Conservation (phyloP, 2,329 filamentous ascomycete species). For the Ophiosphaerella herpotricha region DNA sequence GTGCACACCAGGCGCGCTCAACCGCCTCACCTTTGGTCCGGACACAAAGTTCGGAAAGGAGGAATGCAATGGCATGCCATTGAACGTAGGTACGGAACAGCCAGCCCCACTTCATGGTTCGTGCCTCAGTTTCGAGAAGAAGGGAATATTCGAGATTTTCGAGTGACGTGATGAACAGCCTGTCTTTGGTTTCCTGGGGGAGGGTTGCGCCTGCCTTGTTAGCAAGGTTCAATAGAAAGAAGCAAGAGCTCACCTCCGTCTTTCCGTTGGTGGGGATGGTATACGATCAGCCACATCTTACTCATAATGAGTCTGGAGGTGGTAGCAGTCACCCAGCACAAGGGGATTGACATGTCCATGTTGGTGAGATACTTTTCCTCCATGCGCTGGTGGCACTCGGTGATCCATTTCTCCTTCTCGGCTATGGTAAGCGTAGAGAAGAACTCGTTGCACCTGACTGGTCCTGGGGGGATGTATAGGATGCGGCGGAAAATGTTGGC, state of each 20-base stretch:
- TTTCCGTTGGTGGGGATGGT: slow-evolving; percentile 71
- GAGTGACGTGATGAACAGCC: slow-evolving; percentile 71
- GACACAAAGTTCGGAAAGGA: slow-evolving; percentile 63
- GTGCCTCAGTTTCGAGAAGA: slow-evolving; percentile 66
- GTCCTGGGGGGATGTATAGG: slow-evolving; percentile 51
- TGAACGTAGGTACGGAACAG: slow-evolving; percentile 67
- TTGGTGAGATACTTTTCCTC: slow-evolving; percentile 56
- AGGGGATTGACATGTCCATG: slow-evolving; percentile 60
- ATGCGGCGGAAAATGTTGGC: slow-evolving; percentile 53
- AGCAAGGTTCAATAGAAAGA: not conserved
- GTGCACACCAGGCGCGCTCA: slow-evolving; percentile 64
- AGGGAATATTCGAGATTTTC: slow-evolving; percentile 75
- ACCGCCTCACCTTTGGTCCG: slow-evolving; percentile 61
- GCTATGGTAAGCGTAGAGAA: slow-evolving; percentile 51
- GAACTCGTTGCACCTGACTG: slow-evolving; percentile 48
- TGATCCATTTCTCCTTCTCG: slow-evolving; percentile 57
- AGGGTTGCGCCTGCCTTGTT: slow-evolving; percentile 52
- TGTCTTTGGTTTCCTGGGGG: slow-evolving; percentile 67
- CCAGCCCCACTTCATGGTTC: slow-evolving; percentile 68
- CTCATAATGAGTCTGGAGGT: slow-evolving; percentile 73
- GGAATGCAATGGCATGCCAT: slow-evolving; percentile 67
- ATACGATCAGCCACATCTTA: slow-evolving; percentile 77
- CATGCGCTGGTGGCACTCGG: slow-evolving; percentile 52
- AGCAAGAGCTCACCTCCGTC: slow-evolving; percentile 49
- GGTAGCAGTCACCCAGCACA: slow-evolving; percentile 72